Base-by-base conservation (phyloP, 495 filamentous ascomycete genomes). In the Tuber calosporum region DNA sequence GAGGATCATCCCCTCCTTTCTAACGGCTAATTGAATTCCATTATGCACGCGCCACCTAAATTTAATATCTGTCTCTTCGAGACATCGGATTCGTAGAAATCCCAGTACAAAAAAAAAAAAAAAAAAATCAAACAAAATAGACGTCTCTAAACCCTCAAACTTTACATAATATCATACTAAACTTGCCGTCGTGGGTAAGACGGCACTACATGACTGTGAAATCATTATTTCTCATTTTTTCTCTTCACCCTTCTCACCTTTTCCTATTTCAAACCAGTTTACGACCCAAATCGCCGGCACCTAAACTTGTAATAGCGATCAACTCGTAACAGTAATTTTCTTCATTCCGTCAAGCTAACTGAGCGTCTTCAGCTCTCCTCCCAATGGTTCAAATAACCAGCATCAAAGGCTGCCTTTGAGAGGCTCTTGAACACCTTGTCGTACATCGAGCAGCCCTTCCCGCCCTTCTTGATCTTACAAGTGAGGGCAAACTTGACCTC, bases 391-490 rank as follows among this genome's bases (percentile, higher is more conserved):
- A 62, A 15, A 34, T 30, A 62, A 11, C 53, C 53, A 1, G 11
- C 26, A 19, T 62, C 53, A 19, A 34, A 4, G 42, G 67, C 1
- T 2, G 9, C 37, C 37, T 42, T 19, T 70, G 62, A 72, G 2
- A 77, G 36, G 11, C 11, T 17, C 19, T 70, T 74, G 5, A 78
- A 78, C 13, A 62, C 37, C 37, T 38, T 37, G 22, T 71, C 30
- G 34, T 78, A 78, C 76, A 78, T 78, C 1, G 37, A 42, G 8
- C 76, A 78, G 36, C 74, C 76, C 34, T 71, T 77, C 3, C 76
- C 76, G 4, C 76, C 76, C 13, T 77, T 78, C 41, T 77, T 41
- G n/a, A 78, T 77, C 26, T 78, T 74, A n/a, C 76, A 78, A 39
- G 62, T 6, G 58, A 78, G 62, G 36, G 69, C 73, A 70, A 70